Evolutionary conservation across 805 yeast genomes (phyloP).

Genomic region (Dipodascus albidus): DNA sequence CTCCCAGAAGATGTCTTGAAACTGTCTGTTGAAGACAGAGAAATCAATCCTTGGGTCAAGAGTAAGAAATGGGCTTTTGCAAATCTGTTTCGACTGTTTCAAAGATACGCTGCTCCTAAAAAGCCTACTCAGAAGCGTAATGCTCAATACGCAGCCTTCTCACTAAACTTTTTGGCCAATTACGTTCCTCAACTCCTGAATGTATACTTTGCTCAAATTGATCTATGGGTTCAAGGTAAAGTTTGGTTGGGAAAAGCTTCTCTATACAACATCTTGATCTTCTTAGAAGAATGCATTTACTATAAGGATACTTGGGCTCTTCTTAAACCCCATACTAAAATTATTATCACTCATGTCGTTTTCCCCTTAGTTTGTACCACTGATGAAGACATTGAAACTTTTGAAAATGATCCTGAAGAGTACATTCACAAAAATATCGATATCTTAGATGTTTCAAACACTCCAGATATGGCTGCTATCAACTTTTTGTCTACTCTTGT

Average conservation of each 20-base stretch:
- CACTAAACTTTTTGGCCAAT: conserved; percentile 38
- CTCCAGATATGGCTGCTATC: conserved; percentile 75
- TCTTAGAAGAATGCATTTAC: conserved; percentile 49
- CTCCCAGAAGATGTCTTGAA: conserved; percentile 43
- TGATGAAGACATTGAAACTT: conserved; percentile 55
- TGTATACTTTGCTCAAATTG: conserved; percentile 53
- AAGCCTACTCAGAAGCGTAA: conserved; percentile 25
- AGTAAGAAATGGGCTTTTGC: conserved; percentile 85
- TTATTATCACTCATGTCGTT: conserved; percentile 57
- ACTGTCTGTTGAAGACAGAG: conserved; percentile 42
- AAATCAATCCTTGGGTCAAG: conserved; percentile 52
- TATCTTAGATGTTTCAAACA: conserved; percentile 42
- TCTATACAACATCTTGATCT: conserved; percentile 52
- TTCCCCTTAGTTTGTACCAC: conserved; percentile 66
- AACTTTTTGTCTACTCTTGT: conserved; percentile 63
- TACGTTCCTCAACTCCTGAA: conserved; percentile 66
- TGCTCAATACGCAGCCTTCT: conserved; percentile 44
- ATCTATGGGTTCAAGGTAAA: conserved; percentile 54
- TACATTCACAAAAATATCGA: conserved; percentile 68
- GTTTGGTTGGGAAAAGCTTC: conserved; percentile 63
- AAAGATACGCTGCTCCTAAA: conserved; percentile 42
- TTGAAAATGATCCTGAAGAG: conserved; percentile 81
- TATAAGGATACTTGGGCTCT: conserved; percentile 54
- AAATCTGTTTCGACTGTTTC: conserved; percentile 59
- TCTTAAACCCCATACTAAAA: conserved; percentile 53